Conservation (phyloP, 2,329 filamentous ascomycete species). For the Claviceps sp. region DNA sequence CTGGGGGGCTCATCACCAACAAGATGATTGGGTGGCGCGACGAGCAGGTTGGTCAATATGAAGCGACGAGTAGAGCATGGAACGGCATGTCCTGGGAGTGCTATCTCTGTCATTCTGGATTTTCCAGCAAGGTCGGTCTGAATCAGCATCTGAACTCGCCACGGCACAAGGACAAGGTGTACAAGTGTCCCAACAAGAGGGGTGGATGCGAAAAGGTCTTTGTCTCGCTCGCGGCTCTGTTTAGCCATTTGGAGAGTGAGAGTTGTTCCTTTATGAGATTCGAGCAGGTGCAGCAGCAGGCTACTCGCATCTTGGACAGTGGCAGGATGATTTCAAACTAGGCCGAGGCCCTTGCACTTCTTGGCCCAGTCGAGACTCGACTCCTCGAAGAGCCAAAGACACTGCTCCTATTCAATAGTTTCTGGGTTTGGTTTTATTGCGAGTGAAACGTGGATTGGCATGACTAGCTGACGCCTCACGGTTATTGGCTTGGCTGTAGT, state of each 20-base stretch:
- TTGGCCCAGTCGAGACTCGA: too few relatives aligned
- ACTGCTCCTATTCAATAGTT: too few relatives aligned
- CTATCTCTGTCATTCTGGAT: slow-evolving; percentile 32
- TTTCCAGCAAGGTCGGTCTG: slow-evolving; percentile 20
- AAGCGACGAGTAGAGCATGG: slow-evolving; percentile 25
- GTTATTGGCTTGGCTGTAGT: too few relatives aligned
- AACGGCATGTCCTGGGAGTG: slow-evolving; percentile 23
- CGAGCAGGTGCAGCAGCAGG: slow-evolving; percentile 17
- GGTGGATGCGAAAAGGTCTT: slow-evolving; percentile 22
- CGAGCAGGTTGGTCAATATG: slow-evolving; percentile 15
- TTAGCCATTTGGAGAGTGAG: slow-evolving; percentile 33
- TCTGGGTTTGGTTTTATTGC: too few relatives aligned
- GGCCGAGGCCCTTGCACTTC: too few relatives aligned
- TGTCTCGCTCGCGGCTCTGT: slow-evolving; percentile 22
- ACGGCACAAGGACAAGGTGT: slow-evolving; percentile 21
- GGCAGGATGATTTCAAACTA: slow-evolving; percentile 1
- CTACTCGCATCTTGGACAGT: background rate
- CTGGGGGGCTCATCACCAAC: slow-evolving; percentile 33
- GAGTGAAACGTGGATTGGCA: too few relatives aligned
- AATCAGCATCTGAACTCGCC: slow-evolving; percentile 41
- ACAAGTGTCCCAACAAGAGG: slow-evolving; percentile 24
- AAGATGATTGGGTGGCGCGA: slow-evolving; percentile 31
- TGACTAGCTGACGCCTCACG: too few relatives aligned
- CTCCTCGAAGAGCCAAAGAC: too few relatives aligned
- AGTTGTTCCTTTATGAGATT: slow-evolving; percentile 25